A percentile compares a stretch with the other conserved stretches of the same genome.
Evolutionary conservation across 768 basidiomycete genomes (phyloP).

Genomic region (Leccinum subtestaceum): DNA sequence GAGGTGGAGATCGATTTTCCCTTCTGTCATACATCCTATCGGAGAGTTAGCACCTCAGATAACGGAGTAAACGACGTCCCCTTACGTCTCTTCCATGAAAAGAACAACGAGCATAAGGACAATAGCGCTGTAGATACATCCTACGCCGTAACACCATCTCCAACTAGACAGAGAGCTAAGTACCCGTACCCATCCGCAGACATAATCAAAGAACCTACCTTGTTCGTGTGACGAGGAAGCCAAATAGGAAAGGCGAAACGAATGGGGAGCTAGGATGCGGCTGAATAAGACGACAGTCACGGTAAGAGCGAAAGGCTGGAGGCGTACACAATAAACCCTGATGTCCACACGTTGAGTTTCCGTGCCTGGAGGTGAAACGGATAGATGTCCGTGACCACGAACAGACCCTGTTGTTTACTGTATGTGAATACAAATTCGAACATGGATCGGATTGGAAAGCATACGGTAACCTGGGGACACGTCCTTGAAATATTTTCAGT

Average conservation of each 20-base stretch:
- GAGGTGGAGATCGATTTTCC: constrained; percentile 29
- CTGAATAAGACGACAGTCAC: constrained; percentile 18
- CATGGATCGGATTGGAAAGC: background rate
- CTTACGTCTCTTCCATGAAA: constrained; percentile 50
- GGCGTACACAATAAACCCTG: constrained; percentile 53
- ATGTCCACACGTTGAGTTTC: constrained; percentile 52
- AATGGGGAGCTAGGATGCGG: constrained; percentile 29
- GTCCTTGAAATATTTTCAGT: constrained; percentile 31
- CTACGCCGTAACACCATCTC: constrained; percentile 54
- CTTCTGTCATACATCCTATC: constrained; percentile 49
- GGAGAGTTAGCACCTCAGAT: background rate
- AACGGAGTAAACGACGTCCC: constrained; percentile 1
- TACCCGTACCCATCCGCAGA: background rate
- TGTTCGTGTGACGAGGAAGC: constrained; percentile 27
- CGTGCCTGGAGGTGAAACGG: constrained; percentile 54
- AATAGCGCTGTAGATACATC: constrained; percentile 45
- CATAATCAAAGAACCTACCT: constrained; percentile 15
- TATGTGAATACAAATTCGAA: background rate
- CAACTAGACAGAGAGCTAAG: constrained; percentile 30
- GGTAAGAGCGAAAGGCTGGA: constrained; percentile 31
- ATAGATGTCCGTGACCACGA: constrained; percentile 47
- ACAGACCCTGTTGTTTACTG: constrained; percentile 35
- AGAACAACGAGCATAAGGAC: constrained; percentile 44
- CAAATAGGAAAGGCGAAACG: constrained; percentile 30
- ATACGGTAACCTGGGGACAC: constrained; percentile 50